Conservation (phyloP, 2,329 filamentous ascomycete species). For the Monilinia vaccinii-corymbosi region DNA sequence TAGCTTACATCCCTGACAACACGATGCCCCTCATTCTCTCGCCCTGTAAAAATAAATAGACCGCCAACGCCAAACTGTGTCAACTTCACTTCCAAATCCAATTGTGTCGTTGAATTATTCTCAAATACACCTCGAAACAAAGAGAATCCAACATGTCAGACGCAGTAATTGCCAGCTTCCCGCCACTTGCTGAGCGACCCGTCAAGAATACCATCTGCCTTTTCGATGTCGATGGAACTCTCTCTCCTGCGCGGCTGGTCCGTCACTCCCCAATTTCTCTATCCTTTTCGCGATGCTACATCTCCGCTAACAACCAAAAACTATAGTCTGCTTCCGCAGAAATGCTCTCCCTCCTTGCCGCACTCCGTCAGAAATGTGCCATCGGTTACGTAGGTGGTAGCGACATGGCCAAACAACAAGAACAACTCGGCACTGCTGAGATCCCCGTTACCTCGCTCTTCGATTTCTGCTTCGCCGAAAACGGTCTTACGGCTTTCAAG, state of each 20-base stretch:
- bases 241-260: constrained; percentile 75
- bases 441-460: constrained; percentile 75
- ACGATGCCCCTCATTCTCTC: not conserved
- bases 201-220: constrained; percentile 89
- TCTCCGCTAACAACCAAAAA: not conserved
- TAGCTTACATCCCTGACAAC: not conserved
- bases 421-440: constrained; percentile 69
- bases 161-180: constrained; percentile 30
- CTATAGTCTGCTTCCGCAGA: constrained; percentile 40
- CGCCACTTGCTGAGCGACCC: constrained; percentile 72
- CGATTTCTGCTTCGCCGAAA: constrained; percentile 97
- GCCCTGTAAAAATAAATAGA: not conserved
- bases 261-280: constrained; percentile 24
- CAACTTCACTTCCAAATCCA: not conserved
- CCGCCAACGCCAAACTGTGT: constrained; percentile 3
- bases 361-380: constrained; percentile 76
- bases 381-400: constrained; percentile 91
- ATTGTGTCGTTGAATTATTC: not conserved
- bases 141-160: constrained; percentile 2
- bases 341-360: constrained; percentile 71
- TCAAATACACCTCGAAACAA: not conserved
- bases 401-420: constrained; percentile 88
- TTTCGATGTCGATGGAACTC: constrained; percentile 92
- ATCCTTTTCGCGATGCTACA: not conserved
- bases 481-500: constrained; percentile 86